Percentiles rank a stretch among this genome's conserved stretches.
These are phyloP conservation scores for Aspergillus leporis DNA, from an alignment of 495 filamentous ascomycete species.

Conservation along the genomic window DNA sequence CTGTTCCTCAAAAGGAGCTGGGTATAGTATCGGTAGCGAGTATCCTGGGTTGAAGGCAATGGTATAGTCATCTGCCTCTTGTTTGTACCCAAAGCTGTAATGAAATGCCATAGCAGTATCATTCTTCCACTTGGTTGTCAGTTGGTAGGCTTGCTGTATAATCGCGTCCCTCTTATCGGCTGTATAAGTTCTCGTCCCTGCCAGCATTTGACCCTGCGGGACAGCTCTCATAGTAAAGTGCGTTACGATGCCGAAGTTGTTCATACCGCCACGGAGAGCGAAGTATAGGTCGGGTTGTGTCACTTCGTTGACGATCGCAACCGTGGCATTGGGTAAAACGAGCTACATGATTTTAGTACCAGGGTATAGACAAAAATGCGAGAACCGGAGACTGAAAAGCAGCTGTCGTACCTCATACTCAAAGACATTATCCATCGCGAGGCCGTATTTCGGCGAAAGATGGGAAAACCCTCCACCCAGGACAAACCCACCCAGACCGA, in stretches of 20 bases:
- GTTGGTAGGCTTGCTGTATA: conserved; percentile 33
- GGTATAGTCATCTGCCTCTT: not conserved
- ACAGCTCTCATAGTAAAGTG: conserved; percentile 11
- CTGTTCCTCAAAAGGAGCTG: not conserved
- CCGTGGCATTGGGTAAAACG: conserved; percentile 37
- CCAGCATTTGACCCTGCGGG: conserved; percentile 14
- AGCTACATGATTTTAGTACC: conserved; percentile 5
- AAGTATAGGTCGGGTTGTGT: conserved; percentile 32
- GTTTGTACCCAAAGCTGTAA: conserved; percentile 32
- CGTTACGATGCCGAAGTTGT: conserved; percentile 17
- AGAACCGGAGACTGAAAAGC: not conserved
- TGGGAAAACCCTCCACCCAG: conserved; percentile 28
- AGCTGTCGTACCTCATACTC: conserved; percentile 39
- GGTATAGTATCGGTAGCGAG: not conserved
- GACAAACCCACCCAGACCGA: conserved; percentile 57
- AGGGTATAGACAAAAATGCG: not conserved
- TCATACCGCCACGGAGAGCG: conserved; percentile 27
- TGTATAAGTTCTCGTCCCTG: conserved; percentile 36
- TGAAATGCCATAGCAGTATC: conserved; percentile 43
- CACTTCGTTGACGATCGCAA: conserved; percentile 31
- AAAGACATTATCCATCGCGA: conserved; percentile 47
- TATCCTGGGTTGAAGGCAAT: not conserved
- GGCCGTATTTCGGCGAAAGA: conserved; percentile 45
- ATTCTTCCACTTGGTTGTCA: conserved; percentile 27
- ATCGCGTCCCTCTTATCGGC: conserved; percentile 41